Evolutionary conservation across 164 flowering plant species (phyloP).

Genomic region (Cinnamomum chago): DNA sequence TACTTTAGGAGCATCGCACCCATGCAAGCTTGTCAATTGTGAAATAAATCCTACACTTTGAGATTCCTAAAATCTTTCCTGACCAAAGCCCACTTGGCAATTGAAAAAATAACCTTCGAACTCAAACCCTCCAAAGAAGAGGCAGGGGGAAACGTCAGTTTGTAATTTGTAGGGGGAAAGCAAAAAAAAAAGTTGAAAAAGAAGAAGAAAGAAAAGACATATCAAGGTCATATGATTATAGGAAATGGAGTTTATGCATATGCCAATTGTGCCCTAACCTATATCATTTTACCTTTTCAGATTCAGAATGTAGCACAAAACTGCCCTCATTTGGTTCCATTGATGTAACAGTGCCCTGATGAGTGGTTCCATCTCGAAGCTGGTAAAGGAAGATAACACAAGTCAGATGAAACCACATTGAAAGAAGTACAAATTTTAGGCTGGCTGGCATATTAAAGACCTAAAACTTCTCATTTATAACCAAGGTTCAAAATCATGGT

Average conservation of each 20-base stretch:
- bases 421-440: neutral
- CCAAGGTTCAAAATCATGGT: no score
- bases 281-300: conserved; percentile 44
- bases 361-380: conserved; percentile 95
- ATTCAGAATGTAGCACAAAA: conserved; percentile 75
- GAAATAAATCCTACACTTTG: no score
- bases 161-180: neutral
- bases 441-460: neutral
- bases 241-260: neutral
- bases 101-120: no score
- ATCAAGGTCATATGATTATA: neutral
- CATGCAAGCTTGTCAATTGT: no score
- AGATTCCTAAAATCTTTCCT: no score
- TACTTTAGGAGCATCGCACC: no score
- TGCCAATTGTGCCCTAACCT: neutral
- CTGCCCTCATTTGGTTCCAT: conserved; percentile 95
- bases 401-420: neutral
- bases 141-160: neutral
- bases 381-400: conserved; percentile 23
- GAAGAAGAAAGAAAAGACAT: neutral
- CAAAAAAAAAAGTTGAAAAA: neutral
- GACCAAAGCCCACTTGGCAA: no score
- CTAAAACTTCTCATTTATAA: neutral
- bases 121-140: no score
- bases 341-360: conserved; percentile 93